Conservation (phyloP, 169 alveolate species). For the Plasmodium ovale region DNA sequence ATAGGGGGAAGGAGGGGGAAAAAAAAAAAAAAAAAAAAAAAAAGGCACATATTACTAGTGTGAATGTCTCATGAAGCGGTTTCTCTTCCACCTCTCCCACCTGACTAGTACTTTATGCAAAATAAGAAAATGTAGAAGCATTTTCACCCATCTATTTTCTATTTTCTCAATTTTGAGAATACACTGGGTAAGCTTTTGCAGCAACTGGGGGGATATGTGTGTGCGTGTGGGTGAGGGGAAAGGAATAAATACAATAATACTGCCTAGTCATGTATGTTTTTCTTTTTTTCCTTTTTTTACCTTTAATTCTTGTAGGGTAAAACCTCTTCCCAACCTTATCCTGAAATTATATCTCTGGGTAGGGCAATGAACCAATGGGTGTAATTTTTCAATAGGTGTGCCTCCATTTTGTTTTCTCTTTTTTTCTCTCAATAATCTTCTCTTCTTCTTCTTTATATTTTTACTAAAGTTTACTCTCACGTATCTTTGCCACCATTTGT, state of each 20-base stretch:
- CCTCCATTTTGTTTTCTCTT: slow-evolving; percentile 93
- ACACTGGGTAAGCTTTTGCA: too few species aligned
- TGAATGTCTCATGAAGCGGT: too few species aligned
- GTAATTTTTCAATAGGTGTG: slow-evolving; percentile 95
- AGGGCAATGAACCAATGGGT: slow-evolving; percentile 96
- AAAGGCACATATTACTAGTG: neutral
- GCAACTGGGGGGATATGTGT: too few species aligned
- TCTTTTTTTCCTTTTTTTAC: slow-evolving; percentile 73
- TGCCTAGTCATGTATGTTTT: too few species aligned
- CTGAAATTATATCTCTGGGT: slow-evolving; percentile 97
- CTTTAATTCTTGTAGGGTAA: slow-evolving; percentile 97
- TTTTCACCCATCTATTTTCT: too few species aligned
- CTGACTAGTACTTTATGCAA: too few species aligned
- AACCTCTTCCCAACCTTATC: slow-evolving; percentile 98
- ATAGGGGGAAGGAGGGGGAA: neutral
- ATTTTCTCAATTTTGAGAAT: too few species aligned
- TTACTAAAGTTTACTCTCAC: slow-evolving; percentile 98
- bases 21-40: neutral
- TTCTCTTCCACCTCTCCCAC: too few species aligned
- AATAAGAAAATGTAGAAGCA: too few species aligned
- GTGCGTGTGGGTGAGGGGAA: too few species aligned
- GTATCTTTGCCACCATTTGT: slow-evolving; percentile 97
- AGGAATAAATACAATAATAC: too few species aligned
- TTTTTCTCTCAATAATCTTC: slow-evolving; percentile 92
- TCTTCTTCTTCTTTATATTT: slow-evolving; percentile 96